These are phyloP conservation scores for Penicillium thymicola DNA, from an alignment of 2,329 filamentous ascomycete species.

Conservation along the genomic window DNA sequence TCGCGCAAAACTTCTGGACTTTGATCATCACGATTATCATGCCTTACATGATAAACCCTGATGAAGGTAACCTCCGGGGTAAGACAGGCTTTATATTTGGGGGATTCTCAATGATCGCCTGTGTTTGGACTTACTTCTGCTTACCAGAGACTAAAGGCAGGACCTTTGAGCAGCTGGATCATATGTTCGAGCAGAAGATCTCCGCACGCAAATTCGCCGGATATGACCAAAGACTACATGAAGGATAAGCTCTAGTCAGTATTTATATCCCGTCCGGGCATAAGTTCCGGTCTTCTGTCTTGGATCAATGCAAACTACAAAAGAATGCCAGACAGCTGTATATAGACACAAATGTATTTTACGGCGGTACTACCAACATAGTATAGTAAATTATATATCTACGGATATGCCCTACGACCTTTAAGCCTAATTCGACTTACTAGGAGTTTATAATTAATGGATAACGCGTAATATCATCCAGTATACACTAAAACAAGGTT, in stretches of 20 bases:
- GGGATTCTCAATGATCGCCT: slow-evolving; percentile 13
- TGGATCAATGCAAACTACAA: neutral
- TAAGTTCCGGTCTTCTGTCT: neutral
- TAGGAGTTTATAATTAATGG: neutral
- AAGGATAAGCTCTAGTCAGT: neutral
- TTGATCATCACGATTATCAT: slow-evolving; percentile 3
- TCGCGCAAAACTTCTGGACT: slow-evolving; percentile 2
- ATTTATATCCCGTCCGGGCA: neutral
- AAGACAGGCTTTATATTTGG: slow-evolving; percentile 32
- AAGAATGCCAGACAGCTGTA: neutral
- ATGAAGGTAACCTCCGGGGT: slow-evolving; percentile 25
- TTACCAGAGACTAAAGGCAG: slow-evolving; percentile 23
- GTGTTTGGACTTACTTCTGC: slow-evolving; percentile 20
- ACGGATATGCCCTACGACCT: neutral
- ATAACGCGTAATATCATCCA: neutral
- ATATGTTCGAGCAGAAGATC: slow-evolving; percentile 3
- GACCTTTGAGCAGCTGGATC: slow-evolving; percentile 18
- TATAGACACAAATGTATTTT: neutral
- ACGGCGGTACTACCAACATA: neutral
- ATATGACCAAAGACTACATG: neutral
- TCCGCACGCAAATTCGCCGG: neutral
- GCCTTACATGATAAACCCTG: slow-evolving; percentile 15
- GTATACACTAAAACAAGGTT: neutral
- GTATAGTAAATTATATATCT: neutral
- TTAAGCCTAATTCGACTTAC: too few species aligned